Conservation (phyloP, 2,329 filamentous ascomycete genomes). For the Trichoderma brevicompactum region DNA sequence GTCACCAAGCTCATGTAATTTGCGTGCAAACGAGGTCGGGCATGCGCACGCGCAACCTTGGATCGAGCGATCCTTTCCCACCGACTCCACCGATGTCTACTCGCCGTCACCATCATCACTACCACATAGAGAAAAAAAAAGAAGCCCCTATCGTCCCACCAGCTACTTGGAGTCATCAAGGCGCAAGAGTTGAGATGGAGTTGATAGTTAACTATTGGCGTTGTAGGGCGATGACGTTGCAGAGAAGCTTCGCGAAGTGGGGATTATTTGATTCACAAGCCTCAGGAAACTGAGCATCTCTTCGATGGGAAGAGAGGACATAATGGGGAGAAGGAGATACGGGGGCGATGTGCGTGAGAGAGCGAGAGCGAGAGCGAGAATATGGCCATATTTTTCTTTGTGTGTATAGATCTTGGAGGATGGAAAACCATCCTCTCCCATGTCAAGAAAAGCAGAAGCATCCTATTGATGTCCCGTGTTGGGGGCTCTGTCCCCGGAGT, state of each 20-base stretch:
- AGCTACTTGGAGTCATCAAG: constrained; percentile 19
- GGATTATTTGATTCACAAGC: constrained; percentile 40
- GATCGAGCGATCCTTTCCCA: constrained; percentile 3
- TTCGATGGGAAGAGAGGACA: constrained; percentile 43
- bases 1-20: constrained; percentile 86
- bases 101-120: background rate
- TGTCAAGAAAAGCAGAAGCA: constrained; percentile 44
- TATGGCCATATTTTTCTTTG: constrained; percentile 38
- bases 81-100: background rate
- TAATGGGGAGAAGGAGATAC: constrained; percentile 27
- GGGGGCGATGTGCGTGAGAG: constrained; percentile 33
- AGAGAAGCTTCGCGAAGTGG: constrained; percentile 38
- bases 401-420: constrained; percentile 53
- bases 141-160: constrained; percentile 8
- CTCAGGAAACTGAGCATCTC: constrained; percentile 42
- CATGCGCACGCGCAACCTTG: background rate
- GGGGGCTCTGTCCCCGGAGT: background rate
- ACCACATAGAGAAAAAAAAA: background rate
- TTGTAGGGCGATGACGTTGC: constrained; percentile 38
- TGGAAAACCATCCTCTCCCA: constrained; percentile 50
- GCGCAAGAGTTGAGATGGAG: constrained; percentile 36
- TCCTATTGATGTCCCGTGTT: background rate
- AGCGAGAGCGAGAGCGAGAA: constrained; percentile 30
- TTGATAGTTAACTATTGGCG: constrained; percentile 32
- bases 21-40: constrained; percentile 30